Evolutionary conservation across 768 basidiomycete genomes (phyloP), one percentile per base, ranked within the genome.

Genomic region (Lentinula raphanica): DNA sequence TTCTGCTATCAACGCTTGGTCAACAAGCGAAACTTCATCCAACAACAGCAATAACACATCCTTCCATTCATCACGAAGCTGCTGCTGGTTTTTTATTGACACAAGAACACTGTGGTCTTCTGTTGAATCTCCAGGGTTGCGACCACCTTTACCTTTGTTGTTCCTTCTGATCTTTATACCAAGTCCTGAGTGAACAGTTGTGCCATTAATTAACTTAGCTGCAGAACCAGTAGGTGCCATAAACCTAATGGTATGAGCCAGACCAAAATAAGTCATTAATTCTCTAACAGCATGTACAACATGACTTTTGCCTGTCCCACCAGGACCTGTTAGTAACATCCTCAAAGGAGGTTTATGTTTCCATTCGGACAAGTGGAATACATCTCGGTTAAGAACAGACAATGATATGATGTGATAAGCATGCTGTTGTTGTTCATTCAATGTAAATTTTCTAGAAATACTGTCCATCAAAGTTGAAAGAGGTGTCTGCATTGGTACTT

Each of bases 291-390:
- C 67, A 15, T 62, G 40, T 0, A 71, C 66, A 29, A 71, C 64
- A 44, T 71, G 65, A 5, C 66, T 73, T 58, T 73, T 74, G 4
- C 71, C 71, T 31, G 69, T 72, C 0, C 71, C 70, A 3, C 69
- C 71, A 3, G 71, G 68, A 0, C 71, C 69, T 17, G 65, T 67
- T 56, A 71, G 60, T 0, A 65, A 28, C 64, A 69, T 59, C 0
- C 27, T 23, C 36, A 66, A 40, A 2, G 58, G 54, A 9, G 56
- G 27, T 13, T 31, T 32, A 51, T 17, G 13, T 17, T 49, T 62
- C 62, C n/a, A 31, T 31, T 17, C 8, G 17, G 15, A 21, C 2
- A 19, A 42, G 39, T n/a, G 53, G 35, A 25, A 66, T 59, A 56
- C n/a, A 8, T 35, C n/a, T 23, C 27, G 8, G n/a, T 45, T 6